Conservation (phyloP, 2,329 filamentous ascomycete genomes). For the Aspergillus fumigatiaffinis region DNA sequence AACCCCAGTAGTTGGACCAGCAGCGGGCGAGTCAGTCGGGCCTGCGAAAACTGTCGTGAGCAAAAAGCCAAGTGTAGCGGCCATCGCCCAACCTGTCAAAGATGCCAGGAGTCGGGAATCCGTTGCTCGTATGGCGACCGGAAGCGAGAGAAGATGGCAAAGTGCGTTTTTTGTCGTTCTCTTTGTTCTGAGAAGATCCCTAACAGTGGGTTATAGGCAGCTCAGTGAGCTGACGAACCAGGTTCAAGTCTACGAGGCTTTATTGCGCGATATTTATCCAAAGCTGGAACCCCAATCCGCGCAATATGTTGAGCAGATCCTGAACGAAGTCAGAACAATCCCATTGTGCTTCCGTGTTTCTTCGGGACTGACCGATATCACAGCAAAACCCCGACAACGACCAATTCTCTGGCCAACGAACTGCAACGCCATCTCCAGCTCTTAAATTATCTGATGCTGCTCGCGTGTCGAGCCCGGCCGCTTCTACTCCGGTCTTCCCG, state of each 20-base stretch:
- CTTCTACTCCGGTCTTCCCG: slow-evolving; percentile 21
- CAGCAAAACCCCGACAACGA: slow-evolving; percentile 13
- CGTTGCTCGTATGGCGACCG: slow-evolving; percentile 43
- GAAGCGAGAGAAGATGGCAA: slow-evolving; percentile 41
- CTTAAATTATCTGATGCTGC: slow-evolving; percentile 8
- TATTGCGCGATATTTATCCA: slow-evolving; percentile 32
- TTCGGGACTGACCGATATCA: slow-evolving; percentile 3
- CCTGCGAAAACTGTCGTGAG: slow-evolving; percentile 44
- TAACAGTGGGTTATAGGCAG: slow-evolving; percentile 27
- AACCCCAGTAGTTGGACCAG: slow-evolving; percentile 20
- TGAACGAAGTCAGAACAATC: slow-evolving; percentile 30
- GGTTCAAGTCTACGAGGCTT: slow-evolving; percentile 32
- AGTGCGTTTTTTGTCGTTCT: slow-evolving; percentile 27
- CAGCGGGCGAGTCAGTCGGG: slow-evolving; percentile 33
- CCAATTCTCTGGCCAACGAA: slow-evolving; percentile 7
- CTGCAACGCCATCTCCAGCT: slow-evolving; percentile 9
- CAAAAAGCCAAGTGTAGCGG: slow-evolving; percentile 47
- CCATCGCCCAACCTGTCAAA: slow-evolving; percentile 40
- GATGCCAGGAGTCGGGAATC: slow-evolving; percentile 40
- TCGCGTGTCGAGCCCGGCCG: slow-evolving; percentile 9
- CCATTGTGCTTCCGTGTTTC: neutral
- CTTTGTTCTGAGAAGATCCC: slow-evolving; percentile 4
- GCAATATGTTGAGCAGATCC: slow-evolving; percentile 30
- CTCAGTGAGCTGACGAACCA: slow-evolving; percentile 36
- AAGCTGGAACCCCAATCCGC: slow-evolving; percentile 31